Evolutionary conservation across 257 asterid genomes (phyloP).

Genomic region (Nicotiana otophora): DNA sequence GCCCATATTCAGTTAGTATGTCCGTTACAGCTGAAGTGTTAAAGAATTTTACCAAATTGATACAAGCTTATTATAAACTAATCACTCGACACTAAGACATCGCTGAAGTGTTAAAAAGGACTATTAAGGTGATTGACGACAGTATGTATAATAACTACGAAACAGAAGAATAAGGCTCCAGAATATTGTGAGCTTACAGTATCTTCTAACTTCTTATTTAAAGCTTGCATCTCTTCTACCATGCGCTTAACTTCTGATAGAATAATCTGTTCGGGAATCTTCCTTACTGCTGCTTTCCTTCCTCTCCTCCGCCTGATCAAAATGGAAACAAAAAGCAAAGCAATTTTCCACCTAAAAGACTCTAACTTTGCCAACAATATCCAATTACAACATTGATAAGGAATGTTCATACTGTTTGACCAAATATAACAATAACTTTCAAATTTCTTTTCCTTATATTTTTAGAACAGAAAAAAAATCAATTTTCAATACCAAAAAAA

Average conservation of each 20-base stretch:
- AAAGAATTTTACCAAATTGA: too few relatives aligned
- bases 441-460: neutral
- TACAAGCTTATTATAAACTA: too few relatives aligned
- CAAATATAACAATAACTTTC: neutral
- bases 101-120: neutral
- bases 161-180: neutral
- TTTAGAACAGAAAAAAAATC: neutral
- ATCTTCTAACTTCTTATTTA: constrained; percentile 82
- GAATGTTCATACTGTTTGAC: neutral
- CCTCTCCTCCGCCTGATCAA: constrained; percentile 52
- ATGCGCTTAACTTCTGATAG: constrained; percentile 73
- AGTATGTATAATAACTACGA: neutral
- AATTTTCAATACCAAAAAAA: neutral
- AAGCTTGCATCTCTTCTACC: constrained; percentile 86
- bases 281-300: constrained; percentile 56
- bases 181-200: constrained; percentile 45
- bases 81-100: too few relatives aligned
- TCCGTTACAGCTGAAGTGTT: too few relatives aligned
- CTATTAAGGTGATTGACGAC: neutral
- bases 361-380: neutral
- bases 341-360: neutral
- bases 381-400: neutral
- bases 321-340: neutral
- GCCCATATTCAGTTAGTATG: too few relatives aligned
- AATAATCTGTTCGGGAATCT: constrained; percentile 81